A percentile compares a stretch with the other conserved stretches of the same genome.
These are phyloP conservation scores for Microsporum canis DNA, from an alignment of 2,329 filamentous ascomycete genomes.

Conservation along the genomic window DNA sequence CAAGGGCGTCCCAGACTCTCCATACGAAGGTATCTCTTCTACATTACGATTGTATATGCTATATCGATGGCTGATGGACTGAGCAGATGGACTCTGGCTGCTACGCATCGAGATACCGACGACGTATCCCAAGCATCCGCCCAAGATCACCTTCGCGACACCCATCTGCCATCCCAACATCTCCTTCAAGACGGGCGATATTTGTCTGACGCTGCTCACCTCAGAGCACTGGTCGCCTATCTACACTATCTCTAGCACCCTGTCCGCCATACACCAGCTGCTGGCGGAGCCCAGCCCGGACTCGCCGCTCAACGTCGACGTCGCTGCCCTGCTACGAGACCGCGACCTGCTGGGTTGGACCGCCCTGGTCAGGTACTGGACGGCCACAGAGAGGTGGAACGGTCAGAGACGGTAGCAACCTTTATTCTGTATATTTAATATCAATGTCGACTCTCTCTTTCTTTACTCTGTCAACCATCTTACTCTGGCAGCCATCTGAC, in stretches of 20 bases:
- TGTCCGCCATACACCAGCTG: conserved; percentile 38
- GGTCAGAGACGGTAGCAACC: neutral
- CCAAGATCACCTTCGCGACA: conserved; percentile 69
- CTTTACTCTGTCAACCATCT: neutral
- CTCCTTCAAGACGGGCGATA: conserved; percentile 64
- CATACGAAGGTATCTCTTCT: conserved; percentile 44
- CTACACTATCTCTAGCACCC: conserved; percentile 55
- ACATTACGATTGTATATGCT: neutral
- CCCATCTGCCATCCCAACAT: conserved; percentile 78
- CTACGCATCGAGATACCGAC: conserved; percentile 64
- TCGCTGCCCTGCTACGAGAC: conserved; percentile 36
- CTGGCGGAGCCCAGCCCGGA: conserved; percentile 37
- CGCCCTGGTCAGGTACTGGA: conserved; percentile 38
- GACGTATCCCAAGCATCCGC: conserved; percentile 68
- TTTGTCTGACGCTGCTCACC: conserved; percentile 80
- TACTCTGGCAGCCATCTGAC: neutral
- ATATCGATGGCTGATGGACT: neutral
- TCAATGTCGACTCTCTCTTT: neutral
- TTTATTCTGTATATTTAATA: neutral
- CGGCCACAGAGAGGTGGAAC: conserved; percentile 36
- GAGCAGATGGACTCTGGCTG: conserved; percentile 63
- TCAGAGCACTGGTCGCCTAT: conserved; percentile 67
- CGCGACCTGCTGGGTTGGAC: conserved; percentile 37
- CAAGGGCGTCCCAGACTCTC: conserved; percentile 47
- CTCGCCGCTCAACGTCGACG: conserved; percentile 39